phyloP scores from a whole-genome alignment of 345 rosid species.

The Physaria fendleri region DNA sequence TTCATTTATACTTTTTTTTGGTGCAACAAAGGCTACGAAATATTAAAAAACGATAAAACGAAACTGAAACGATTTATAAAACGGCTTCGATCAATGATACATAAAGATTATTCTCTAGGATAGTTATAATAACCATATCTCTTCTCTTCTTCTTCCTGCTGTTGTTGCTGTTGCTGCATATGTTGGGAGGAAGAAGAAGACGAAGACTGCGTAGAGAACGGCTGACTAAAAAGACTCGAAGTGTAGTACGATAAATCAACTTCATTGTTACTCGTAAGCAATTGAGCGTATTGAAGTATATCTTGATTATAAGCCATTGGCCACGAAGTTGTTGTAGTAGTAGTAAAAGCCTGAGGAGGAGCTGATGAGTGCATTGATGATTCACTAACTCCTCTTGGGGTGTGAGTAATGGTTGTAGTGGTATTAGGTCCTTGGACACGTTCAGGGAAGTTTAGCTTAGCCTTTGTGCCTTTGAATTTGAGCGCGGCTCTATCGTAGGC shows the following conservation, averaged over 20 bases:
- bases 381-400: background rate
- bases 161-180: background rate
- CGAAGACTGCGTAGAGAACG: slow-evolving; percentile 34
- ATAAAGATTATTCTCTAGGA: slow-evolving; percentile 20
- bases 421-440: slow-evolving; percentile 53
- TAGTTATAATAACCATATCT: slow-evolving; percentile 23
- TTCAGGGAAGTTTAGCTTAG: slow-evolving; percentile 89
- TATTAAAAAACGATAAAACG: background rate
- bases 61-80: background rate
- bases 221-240: slow-evolving; percentile 46
- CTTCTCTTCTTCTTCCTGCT: slow-evolving; percentile 23
- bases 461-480: slow-evolving; percentile 88
- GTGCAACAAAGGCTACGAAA: slow-evolving; percentile 7
- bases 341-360: slow-evolving; percentile 19
- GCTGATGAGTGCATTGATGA: slow-evolving; percentile 16
- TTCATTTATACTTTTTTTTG: background rate
- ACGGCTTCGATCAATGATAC: background rate
- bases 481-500: slow-evolving; percentile 90
- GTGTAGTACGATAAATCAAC: slow-evolving; percentile 49
- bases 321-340: slow-evolving; percentile 19
- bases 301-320: slow-evolving; percentile 47
- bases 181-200: slow-evolving; percentile 28
- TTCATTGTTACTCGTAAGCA: slow-evolving; percentile 63
- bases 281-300: slow-evolving; percentile 64
- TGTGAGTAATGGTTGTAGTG: background rate